phyloP scores from a whole-genome alignment of 1,284 basidiomycete species.

The Ceratobasidium theobromae region DNA sequence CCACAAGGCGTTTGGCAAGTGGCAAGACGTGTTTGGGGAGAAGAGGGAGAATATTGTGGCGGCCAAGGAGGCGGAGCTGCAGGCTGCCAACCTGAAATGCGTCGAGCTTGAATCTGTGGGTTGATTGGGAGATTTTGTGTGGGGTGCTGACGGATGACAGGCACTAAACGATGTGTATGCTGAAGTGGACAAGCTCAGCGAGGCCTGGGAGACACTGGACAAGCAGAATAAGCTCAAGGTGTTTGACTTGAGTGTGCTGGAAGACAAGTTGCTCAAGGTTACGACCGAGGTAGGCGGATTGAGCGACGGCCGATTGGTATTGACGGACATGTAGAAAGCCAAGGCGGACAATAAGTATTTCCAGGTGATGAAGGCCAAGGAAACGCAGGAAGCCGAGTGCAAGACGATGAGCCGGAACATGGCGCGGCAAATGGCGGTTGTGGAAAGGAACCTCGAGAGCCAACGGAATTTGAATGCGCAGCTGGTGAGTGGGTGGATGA shows the following conservation, averaged over 20 bases:
- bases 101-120: constrained; percentile 49
- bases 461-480: constrained; percentile 48
- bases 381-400: constrained; percentile 76
- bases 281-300: constrained; percentile 60
- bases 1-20: constrained; percentile 21
- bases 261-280: constrained; percentile 70
- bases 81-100: constrained; percentile 41
- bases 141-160: constrained; percentile 43
- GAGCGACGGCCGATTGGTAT: neutral
- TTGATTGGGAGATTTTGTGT: constrained; percentile 1
- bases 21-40: constrained; percentile 7
- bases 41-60: constrained; percentile 13
- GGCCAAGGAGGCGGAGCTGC: constrained; percentile 34
- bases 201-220: constrained; percentile 86
- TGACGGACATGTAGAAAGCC: constrained; percentile 61
- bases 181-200: constrained; percentile 84
- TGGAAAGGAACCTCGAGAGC: constrained; percentile 57
- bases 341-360: constrained; percentile 97
- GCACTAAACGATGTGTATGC: constrained; percentile 77
- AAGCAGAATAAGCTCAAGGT: constrained; percentile 82
- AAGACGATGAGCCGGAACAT: constrained; percentile 64
- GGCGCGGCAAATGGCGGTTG: constrained; percentile 76
- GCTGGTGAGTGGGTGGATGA: constrained; percentile 50
- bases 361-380: constrained; percentile 86
- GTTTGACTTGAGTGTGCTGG: constrained; percentile 73